Base-by-base conservation (phyloP, 1,284 basidiomycete species). In the Phylloboletellus chloephorus region DNA sequence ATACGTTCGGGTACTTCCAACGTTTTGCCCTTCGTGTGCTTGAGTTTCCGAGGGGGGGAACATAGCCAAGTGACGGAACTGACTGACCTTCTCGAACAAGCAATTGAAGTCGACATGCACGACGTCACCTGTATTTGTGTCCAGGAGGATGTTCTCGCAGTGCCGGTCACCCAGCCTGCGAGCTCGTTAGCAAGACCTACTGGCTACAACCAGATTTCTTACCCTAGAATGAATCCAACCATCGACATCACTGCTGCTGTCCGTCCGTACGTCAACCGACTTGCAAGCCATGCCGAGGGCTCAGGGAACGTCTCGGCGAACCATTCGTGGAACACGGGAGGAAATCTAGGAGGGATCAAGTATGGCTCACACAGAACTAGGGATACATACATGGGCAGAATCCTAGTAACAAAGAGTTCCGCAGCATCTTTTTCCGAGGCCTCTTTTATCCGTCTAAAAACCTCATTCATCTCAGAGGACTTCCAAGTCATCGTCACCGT, bases 71-170 rank as follows among this genome's bases (percentile, higher is more conserved):
- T 20, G 9, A 20, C 8, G 5, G 5, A 22, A 7, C 1, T 13
- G 3, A 48, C 62, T 20, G 43, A 84, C 88, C 74, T 92, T 95
- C 53, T 98, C 96, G 54, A 99, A 99, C 9, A 99, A 72, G 66
- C 94, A 98, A 61, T 98, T 98, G 55, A 99, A 91, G 65, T 99
- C 96, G 35, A 98, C 94, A 54, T 99, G 96, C 2, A 98, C 87
- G 2, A 88, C 81, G 58, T 97, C 94, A 3, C 96, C 96, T 0
- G 82, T 87, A 44, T 82, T 82, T 2, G 74, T 76, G 57, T 99
- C 96, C 31, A 98, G 79, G 8, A 99, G 72, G 35, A 98, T 97
- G 58, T 99, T 99, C 66, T 98, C 96, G 53, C 88, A 84, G 61
- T 99, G 96, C 32, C 96, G 78, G 64, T 99, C 96, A 10, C 96